Percentiles rank a stretch among this genome's conserved stretches.
These are phyloP conservation scores for Arabidopsis hybrid DNA, from an alignment of 441 rosid species.

Conservation along the genomic window DNA sequence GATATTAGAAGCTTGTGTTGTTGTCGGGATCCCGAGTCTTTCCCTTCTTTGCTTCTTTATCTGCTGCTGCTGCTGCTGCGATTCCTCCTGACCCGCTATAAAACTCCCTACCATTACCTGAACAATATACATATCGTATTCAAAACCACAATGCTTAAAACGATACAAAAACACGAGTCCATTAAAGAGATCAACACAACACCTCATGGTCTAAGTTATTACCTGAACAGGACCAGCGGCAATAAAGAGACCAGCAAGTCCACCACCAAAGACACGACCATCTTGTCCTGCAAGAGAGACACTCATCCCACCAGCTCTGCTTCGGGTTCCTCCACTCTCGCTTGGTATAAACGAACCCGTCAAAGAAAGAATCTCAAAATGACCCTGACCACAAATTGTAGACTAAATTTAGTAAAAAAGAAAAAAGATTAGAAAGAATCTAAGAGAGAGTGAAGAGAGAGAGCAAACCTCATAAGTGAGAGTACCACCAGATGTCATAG, in stretches of 20 bases:
- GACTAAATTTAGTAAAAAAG: conserved; percentile 10
- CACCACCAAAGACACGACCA: conserved; percentile 96
- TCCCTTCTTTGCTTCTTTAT: conserved; percentile 42
- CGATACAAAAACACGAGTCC: background rate
- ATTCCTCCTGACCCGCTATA: conserved; percentile 37
- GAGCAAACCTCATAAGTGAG: conserved; percentile 84
- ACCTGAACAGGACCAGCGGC: conserved; percentile 99
- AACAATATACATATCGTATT: background rate
- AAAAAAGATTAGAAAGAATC: background rate
- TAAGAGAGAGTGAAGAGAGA: background rate
- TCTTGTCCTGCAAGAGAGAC: conserved; percentile 93
- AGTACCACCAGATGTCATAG: conserved; percentile 92
- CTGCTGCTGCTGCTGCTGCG: conserved; percentile 32
- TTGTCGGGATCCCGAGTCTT: conserved; percentile 19
- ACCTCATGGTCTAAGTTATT: conserved; percentile 12
- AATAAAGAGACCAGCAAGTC: conserved; percentile 89
- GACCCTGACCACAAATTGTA: conserved; percentile 63
- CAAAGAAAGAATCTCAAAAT: conserved; percentile 93
- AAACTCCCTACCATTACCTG: conserved; percentile 45
- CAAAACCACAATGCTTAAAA: conserved; percentile 20
- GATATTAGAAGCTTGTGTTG: conserved; percentile 44
- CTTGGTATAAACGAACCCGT: conserved; percentile 87
- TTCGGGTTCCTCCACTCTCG: conserved; percentile 75
- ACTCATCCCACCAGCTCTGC: conserved; percentile 97
- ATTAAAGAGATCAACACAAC: background rate